Evolutionary conservation across 129 eudicot genomes (phyloP).

Genomic region (Lactuca sativa): DNA sequence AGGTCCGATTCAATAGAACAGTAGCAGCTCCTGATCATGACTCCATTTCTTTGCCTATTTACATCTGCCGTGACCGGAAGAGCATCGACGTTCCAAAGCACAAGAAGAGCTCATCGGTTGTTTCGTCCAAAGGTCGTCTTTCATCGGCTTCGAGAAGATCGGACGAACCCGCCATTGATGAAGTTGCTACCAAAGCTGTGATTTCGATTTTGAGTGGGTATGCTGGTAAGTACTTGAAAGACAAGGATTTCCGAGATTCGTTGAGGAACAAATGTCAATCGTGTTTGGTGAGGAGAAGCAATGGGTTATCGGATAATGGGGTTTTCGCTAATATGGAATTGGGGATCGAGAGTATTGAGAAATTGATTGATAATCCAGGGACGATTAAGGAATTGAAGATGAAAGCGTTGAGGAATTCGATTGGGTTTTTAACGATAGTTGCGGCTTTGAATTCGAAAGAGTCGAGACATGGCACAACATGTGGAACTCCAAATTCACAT

Average conservation of each 20-base stretch:
- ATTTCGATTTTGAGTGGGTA: conserved; percentile 60
- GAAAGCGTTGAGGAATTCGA: conserved; percentile 43
- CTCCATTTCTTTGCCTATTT: conserved; percentile 60
- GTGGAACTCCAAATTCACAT: conserved; percentile 46
- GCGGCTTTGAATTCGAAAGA: conserved; percentile 47
- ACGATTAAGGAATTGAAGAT: conserved; percentile 43
- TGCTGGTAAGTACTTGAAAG: conserved; percentile 51
- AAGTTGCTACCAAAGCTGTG: conserved; percentile 55
- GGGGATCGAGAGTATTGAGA: conserved; percentile 71
- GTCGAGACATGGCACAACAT: conserved; percentile 42
- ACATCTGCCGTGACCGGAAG: conserved; percentile 64
- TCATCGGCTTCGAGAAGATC: conserved; percentile 34
- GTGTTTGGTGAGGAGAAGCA: conserved; percentile 34
- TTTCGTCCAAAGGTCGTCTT: conserved; percentile 33
- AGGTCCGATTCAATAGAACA: conserved; percentile 37
- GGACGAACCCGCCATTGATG: conserved; percentile 67
- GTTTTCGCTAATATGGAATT: conserved; percentile 48
- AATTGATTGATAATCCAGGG: conserved; percentile 47
- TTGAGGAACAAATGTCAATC: conserved; percentile 48
- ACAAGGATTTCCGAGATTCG: conserved; percentile 38
- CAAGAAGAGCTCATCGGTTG: conserved; percentile 32
- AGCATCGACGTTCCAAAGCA: conserved; percentile 37
- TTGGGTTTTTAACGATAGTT: conserved; percentile 53
- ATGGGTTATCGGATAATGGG: conserved; percentile 38
- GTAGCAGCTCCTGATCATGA: conserved; percentile 33